Percentiles rank a stretch among this genome's conserved stretches.
Evolutionary conservation across 148 eudicot species (phyloP).

Genomic region (Pharnaceum exiguum): DNA sequence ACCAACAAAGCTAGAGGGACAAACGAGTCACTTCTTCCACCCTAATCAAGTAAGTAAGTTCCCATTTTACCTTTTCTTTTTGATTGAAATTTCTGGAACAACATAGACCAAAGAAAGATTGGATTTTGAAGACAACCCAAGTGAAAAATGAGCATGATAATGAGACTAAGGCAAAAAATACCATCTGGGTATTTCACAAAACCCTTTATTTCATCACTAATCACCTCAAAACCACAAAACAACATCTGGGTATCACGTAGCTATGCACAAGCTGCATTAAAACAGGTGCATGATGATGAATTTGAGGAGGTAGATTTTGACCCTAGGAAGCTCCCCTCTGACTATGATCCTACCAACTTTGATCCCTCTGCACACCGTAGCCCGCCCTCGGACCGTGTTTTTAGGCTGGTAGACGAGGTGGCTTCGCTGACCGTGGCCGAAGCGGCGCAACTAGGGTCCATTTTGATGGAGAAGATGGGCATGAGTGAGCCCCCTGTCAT

Average conservation of each 20-base stretch:
- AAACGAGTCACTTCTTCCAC: too few species aligned
- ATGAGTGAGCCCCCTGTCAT: slow-evolving; percentile 65
- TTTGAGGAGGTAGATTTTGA: slow-evolving; percentile 75
- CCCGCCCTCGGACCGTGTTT: slow-evolving; percentile 75
- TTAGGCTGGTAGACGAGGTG: slow-evolving; percentile 82
- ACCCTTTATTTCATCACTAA: slow-evolving; percentile 17
- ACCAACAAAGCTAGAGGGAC: too few species aligned
- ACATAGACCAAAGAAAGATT: too few species aligned
- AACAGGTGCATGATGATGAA: slow-evolving; percentile 44
- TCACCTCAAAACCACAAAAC: slow-evolving; percentile 13
- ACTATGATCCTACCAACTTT: slow-evolving; percentile 79
- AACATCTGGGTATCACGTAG: slow-evolving; percentile 29
- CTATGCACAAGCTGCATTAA: slow-evolving; percentile 52
- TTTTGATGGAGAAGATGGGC: slow-evolving; percentile 74
- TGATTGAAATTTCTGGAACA: too few species aligned
- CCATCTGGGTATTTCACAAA: slow-evolving; percentile 37
- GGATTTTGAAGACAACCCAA: too few species aligned
- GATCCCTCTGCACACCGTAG: slow-evolving; percentile 78
- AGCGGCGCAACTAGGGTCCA: slow-evolving; percentile 48
- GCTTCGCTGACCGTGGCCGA: slow-evolving; percentile 62
- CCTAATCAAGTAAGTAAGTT: too few species aligned
- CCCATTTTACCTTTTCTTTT: too few species aligned
- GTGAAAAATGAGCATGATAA: slow-evolving; percentile 51
- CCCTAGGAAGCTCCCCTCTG: slow-evolving; percentile 81
- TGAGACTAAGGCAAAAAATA: slow-evolving; percentile 43